Percentiles rank a stretch among this genome's conserved stretches.
Conservation (phyloP, 2,329 filamentous ascomycete genomes). For the Dothidotthia symphoricarpi region DNA sequence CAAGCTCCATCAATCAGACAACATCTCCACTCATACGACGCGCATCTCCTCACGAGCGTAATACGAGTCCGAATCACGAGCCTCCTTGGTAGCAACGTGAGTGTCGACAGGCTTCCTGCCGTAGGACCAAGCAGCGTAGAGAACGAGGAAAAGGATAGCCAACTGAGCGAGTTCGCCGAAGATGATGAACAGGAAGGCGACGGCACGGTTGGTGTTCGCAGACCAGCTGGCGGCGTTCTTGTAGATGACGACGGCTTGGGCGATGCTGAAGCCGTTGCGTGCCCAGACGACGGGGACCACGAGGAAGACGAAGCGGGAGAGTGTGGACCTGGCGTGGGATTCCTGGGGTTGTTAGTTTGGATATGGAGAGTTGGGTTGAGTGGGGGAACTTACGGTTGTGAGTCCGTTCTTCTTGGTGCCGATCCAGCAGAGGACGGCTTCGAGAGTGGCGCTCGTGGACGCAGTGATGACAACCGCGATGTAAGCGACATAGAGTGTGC, state of each 20-base stretch:
- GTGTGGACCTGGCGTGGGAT: constrained; percentile 8
- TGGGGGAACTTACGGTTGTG: constrained; percentile 8
- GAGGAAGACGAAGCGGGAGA: constrained; percentile 13
- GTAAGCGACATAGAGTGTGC: constrained; percentile 13
- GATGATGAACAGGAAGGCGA: constrained; percentile 23
- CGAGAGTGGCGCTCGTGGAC: constrained; percentile 12
- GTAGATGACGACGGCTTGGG: constrained; percentile 16
- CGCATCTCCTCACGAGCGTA: too few species aligned
- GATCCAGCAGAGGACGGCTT: constrained; percentile 13
- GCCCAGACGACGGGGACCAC: constrained; percentile 14
- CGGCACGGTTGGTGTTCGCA: constrained; percentile 17
- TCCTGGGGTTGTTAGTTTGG: background rate
- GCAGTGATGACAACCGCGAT: constrained; percentile 9
- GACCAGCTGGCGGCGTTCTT: constrained; percentile 13
- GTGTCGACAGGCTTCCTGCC: constrained; percentile 8
- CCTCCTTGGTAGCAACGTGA: constrained; percentile 3
- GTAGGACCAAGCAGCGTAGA: constrained; percentile 15
- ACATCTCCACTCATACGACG: too few species aligned
- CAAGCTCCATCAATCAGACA: too few species aligned
- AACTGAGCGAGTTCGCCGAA: constrained; percentile 16
- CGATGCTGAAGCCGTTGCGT: constrained; percentile 19
- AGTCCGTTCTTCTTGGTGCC: constrained; percentile 16
- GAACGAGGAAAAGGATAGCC: constrained; percentile 10
- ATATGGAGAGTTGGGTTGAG: background rate
- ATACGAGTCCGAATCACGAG: constrained; percentile 3